Evolutionary conservation across 352 stramenopile genomes (phyloP), one percentile per base, ranked within the genome.

Genomic region (Phytophthora pseudosyringae): DNA sequence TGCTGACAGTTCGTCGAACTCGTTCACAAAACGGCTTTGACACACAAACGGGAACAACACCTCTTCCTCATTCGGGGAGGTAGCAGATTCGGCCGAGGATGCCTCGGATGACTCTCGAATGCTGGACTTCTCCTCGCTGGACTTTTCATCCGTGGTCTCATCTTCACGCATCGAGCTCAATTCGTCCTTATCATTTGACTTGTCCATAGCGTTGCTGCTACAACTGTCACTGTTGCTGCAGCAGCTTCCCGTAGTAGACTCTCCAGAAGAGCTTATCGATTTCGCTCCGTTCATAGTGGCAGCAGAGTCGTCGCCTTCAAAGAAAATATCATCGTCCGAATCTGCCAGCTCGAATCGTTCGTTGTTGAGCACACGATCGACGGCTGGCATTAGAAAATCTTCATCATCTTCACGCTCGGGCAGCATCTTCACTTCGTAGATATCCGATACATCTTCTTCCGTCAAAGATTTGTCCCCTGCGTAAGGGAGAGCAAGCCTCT

Each of bases 11-110:
- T 95, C 82, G 29, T 90, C 78, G 73, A 95, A 95, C 43, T 95
- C 86, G 48, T 95, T 93, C 36, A 81, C 69, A 58, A 95, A 95
- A 29, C 86, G 86, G 38, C 84, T 91, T 48, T 91, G 86, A 59
- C 84, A 95, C 33, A 95, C 86, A 59, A 93, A 93, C 18, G 86
- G 84, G 39, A 95, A 90, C n/a, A 95, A 52, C 36, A 89, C 83
- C 43, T 94, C 81, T 1, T 69, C 80, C 41, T 90, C 82, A 56
- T 77, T 82, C 9, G 64, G 15, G 48, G 67, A 64, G 1, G 39
- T 43, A 35, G 35, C 56, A 26, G 80, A 88, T 13, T 75, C 68
- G 21, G 80, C 86, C 36, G 78, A 86, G 4, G 83, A 91, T 10
- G 77, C 71, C 31, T 80, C 75, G 6, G 78, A 90, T 3, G 51